Evolutionary conservation across 2,329 filamentous ascomycete species (phyloP), one percentile per base, ranked within the genome.

Genomic region (Periconia sp.): DNA sequence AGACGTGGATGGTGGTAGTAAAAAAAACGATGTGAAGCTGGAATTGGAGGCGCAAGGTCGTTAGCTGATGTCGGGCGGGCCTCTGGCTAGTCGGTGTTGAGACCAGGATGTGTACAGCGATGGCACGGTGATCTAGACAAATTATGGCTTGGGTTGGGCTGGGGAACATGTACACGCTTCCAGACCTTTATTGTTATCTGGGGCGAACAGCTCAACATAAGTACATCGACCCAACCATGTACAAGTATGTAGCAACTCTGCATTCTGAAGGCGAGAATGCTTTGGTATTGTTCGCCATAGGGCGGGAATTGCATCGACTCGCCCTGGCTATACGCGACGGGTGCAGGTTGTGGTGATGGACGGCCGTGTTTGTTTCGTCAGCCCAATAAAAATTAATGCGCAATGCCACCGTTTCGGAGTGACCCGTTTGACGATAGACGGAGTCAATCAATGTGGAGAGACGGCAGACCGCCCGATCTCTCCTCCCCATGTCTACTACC

Each of bases 31-130:
- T 7, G 41, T 18, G 41, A 42, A 30, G 43, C 14, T n/a, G 43
- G 43, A 11, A 37, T 14, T 37, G 3, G 19, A 20, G 43, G 43
- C 43, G 43, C 27, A 33, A 19, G 45, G 30, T 19, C 18, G 45
- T 45, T 50, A 52, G 57, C 46, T 54, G 54, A 50, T 45, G 55
- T 46, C 55, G 44, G 47, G 50, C 59, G 60, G 60, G 64, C 64
- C 62, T 62, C n/a, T 68, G 43, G 17, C 33, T 37, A 37, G 33
- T n/a, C 15, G 33, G 33, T n/a, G 33, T n/a, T 13, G 33, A 37
- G 33, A 37, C 33, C 33, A 37, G 33, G 33, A 37, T 37, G 33
- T 13, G 33, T 37, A 37, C 33, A 37, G 33, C 11, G 11, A n/a
- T n/a, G 15, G 33, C 33, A n/a, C 33, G 33, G 33, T 13, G 33